Conservation (phyloP, 495 filamentous ascomycete species). For the Astrothelium subdiscretum region DNA sequence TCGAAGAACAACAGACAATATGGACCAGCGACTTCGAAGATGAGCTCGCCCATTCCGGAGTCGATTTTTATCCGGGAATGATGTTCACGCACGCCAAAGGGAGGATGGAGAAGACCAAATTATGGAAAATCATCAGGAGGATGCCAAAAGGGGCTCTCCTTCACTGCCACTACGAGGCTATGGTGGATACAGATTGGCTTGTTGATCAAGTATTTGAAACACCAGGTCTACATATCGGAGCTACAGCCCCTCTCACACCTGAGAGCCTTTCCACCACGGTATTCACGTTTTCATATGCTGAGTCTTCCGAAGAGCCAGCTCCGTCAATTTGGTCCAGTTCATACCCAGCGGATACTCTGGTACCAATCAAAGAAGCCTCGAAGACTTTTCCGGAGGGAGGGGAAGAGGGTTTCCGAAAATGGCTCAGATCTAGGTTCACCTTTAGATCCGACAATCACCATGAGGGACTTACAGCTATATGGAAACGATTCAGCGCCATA, state of each 20-base stretch:
- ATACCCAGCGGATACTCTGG: slow-evolving; percentile 44
- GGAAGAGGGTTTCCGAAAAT: slow-evolving; percentile 56
- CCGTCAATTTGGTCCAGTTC: slow-evolving; percentile 47
- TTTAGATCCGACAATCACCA: slow-evolving; percentile 66
- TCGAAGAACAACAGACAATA: slow-evolving; percentile 56
- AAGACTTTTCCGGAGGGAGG: slow-evolving; percentile 61
- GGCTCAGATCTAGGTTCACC: slow-evolving; percentile 64
- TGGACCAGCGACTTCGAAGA: slow-evolving; percentile 65
- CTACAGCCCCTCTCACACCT: slow-evolving; percentile 40
- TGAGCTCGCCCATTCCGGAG: slow-evolving; percentile 42
- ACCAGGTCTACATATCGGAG: slow-evolving; percentile 59
- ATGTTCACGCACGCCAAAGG: slow-evolving; percentile 75
- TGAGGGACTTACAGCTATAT: slow-evolving; percentile 67
- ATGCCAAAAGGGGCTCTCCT: slow-evolving; percentile 90
- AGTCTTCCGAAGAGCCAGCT: slow-evolving; percentile 14
- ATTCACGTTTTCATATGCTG: slow-evolving; percentile 46
- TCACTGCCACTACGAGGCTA: slow-evolving; percentile 80
- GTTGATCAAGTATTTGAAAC: slow-evolving; percentile 59
- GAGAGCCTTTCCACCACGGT: slow-evolving; percentile 35
- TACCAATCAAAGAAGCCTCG: slow-evolving; percentile 54
- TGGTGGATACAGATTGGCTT: slow-evolving; percentile 75
- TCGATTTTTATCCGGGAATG: slow-evolving; percentile 66
- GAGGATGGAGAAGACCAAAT: slow-evolving; percentile 64
- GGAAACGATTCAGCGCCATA: slow-evolving; percentile 60
- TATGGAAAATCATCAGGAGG: slow-evolving; percentile 71